Evolutionary conservation across 129 eudicot species (phyloP), one percentile per base, ranked within the genome.

Genomic region (Chrysanthemum makinoi): DNA sequence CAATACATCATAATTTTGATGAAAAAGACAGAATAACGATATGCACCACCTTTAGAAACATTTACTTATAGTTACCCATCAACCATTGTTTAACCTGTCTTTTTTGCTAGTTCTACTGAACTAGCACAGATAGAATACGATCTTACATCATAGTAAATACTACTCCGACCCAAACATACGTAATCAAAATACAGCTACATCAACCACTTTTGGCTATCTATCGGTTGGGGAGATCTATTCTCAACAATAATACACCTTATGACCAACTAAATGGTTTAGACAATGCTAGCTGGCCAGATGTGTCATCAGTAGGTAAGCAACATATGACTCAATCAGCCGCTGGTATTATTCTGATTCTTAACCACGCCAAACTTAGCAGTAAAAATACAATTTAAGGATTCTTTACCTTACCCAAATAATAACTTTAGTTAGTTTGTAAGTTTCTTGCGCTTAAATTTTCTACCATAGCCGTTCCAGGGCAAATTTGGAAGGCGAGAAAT

Each of bases 291-390:
- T 63, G 26, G 51, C 17, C 15, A 30, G 35, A 6, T 1, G 48
- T 15, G 20, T 47, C 67, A 62, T 62, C 49, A 9, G 51, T 63
- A 63, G 68, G 68, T 63, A 63, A 63, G 13, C 20, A 35, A n/a
- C 28, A 16, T 63, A 39, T 17, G 10, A 63, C 66, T 52, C 57
- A 15, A 15, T 52, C n/a, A 28, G 44, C n/a, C 17, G 12, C 8
- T 62, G 18, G 6, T 18, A 62, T 28, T 12, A 4, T 61, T 39
- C 2, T 60, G 39, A 59, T 59, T 39, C 46, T 39, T 39, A 39
- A 39, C 10, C 10, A 39, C 46, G 2, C 46, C 46, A 39, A 39
- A 39, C 46, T 39, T 39, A 39, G 46, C 46, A 39, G 46, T 39
- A 39, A 39, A 39, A 39, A 39, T 39, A 39, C 10, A 39, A 39